Conservation (phyloP, 1,284 basidiomycete species). For the Puccinia sorghi region DNA sequence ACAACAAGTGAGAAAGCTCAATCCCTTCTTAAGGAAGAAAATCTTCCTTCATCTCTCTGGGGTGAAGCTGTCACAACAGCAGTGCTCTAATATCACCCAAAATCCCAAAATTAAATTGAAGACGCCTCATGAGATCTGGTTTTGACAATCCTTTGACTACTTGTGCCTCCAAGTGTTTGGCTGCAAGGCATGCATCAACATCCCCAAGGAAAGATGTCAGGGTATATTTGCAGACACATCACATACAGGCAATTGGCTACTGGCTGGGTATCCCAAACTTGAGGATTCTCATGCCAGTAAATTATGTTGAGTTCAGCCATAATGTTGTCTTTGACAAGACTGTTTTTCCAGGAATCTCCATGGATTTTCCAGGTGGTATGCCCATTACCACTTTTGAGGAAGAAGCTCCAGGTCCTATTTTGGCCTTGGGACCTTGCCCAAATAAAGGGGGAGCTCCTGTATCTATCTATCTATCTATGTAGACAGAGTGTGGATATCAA, state of each 20-base stretch:
- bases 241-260: constrained; percentile 1
- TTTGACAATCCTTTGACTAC: neutral
- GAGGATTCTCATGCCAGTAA: neutral
- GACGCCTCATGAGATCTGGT: neutral
- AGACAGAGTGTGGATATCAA: too few relatives aligned
- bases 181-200: neutral
- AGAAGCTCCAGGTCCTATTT: too few relatives aligned
- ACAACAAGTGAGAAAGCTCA: too few relatives aligned
- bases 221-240: neutral
- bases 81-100: neutral
- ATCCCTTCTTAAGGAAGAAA: too few relatives aligned
- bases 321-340: neutral
- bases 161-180: neutral
- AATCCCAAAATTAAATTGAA: constrained; percentile 50
- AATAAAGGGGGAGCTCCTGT: too few relatives aligned
- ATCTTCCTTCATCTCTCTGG: too few relatives aligned
- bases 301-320: neutral
- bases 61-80: too few relatives aligned
- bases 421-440: too few relatives aligned
- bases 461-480: too few relatives aligned
- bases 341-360: too few relatives aligned
- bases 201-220: neutral
- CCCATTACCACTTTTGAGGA: too few relatives aligned
- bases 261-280: constrained; percentile 4
- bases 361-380: too few relatives aligned